These are phyloP conservation scores for Tulasnella sp. DNA, from an alignment of 768 basidiomycete species.

Conservation along the genomic window DNA sequence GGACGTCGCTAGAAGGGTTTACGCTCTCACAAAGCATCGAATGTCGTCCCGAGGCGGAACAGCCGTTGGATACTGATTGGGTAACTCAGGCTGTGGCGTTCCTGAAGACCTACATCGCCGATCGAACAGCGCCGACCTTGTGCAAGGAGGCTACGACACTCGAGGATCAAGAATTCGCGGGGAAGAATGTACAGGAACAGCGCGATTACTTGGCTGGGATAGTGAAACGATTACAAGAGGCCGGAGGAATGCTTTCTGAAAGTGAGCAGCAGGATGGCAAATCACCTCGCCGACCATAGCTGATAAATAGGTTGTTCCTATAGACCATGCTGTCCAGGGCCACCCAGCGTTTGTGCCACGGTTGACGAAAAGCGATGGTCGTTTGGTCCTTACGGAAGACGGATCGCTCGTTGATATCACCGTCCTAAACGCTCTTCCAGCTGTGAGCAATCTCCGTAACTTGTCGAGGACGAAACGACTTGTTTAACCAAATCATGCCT, in stretches of 20 bases:
- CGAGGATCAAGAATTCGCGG: constrained; percentile 24
- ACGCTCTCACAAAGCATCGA: constrained; percentile 69
- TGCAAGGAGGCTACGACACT: constrained; percentile 47
- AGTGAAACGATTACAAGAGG: constrained; percentile 20
- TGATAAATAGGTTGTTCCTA: too few relatives aligned
- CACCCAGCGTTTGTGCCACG: constrained; percentile 57
- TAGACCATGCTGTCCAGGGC: constrained; percentile 58
- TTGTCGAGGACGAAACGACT: too few relatives aligned
- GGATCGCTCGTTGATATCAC: constrained; percentile 50
- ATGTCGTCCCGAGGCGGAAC: constrained; percentile 47
- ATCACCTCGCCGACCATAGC: too few relatives aligned
- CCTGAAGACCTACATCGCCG: constrained; percentile 55
- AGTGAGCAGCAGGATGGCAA: constrained; percentile 18
- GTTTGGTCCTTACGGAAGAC: constrained; percentile 50
- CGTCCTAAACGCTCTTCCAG: constrained; percentile 59
- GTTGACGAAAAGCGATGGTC: constrained; percentile 36
- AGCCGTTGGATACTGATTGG: constrained; percentile 66
- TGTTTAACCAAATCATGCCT: too few relatives aligned
- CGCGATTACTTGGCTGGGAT: constrained; percentile 20
- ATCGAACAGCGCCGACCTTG: constrained; percentile 40
- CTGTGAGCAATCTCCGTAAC: constrained; percentile 44
- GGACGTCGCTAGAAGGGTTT: constrained; percentile 69
- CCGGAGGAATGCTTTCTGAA: constrained; percentile 22
- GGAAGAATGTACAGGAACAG: constrained; percentile 7
- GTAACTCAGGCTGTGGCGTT: constrained; percentile 67